Percentiles rank a stretch among this genome's conserved stretches.
phyloP scores from a whole-genome alignment of 78 protist species.

The Chrysochromulina tobinii region DNA sequence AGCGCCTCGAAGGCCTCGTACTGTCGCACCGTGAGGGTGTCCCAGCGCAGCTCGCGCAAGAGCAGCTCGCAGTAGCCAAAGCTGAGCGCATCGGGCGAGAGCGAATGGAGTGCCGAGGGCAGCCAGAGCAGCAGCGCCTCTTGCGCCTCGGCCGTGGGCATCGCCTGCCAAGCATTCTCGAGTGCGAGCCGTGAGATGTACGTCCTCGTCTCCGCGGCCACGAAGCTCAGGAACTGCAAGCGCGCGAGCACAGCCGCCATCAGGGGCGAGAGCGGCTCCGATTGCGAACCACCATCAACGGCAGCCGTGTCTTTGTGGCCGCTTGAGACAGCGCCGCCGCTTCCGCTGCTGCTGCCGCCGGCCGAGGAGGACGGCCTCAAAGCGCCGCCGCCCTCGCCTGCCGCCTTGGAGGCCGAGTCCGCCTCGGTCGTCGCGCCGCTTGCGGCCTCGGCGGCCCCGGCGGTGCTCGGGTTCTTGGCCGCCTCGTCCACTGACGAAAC shows the following conservation, averaged over 20 bases:
- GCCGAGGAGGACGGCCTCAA: too few relatives aligned
- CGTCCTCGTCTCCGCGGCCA: background rate
- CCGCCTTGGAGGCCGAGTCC: background rate
- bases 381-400: background rate
- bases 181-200: background rate
- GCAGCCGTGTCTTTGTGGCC: background rate
- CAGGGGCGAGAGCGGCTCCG: background rate
- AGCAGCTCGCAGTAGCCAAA: background rate
- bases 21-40: background rate
- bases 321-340: too few relatives aligned
- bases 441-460: background rate
- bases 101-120: background rate
- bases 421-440: background rate
- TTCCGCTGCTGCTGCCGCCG: too few relatives aligned
- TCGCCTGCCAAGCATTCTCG: background rate
- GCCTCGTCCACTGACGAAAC: background rate
- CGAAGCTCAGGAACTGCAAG: background rate
- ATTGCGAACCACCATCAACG: background rate
- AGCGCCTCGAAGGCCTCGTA: background rate
- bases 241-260: background rate
- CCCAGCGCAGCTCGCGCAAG: background rate
- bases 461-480: background rate
- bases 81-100: background rate
- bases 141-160: background rate
- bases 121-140: conserved; percentile 5